These are phyloP conservation scores for Trichoderma sp. DNA, from an alignment of 2,329 filamentous ascomycete species.

Conservation along the genomic window DNA sequence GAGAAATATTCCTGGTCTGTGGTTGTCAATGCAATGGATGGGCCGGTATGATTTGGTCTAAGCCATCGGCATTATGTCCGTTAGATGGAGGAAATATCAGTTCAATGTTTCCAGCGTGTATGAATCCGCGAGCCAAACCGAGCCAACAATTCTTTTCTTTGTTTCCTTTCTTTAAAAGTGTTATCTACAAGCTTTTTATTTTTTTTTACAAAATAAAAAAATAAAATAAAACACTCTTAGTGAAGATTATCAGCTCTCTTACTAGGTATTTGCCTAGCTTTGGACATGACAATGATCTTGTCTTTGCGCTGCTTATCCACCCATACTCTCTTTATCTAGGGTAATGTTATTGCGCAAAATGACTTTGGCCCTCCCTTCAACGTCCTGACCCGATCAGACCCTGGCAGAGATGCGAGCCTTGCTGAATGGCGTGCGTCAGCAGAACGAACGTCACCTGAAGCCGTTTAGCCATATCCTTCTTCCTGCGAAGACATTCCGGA, in stretches of 20 bases:
- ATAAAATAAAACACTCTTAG: too few species aligned
- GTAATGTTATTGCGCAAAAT: too few species aligned
- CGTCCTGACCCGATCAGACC: too few species aligned
- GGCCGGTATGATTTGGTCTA: neutral
- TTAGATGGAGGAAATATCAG: neutral
- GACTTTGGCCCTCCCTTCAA: too few species aligned
- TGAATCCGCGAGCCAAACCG: too few species aligned
- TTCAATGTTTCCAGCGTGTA: neutral
- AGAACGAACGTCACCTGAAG: neutral
- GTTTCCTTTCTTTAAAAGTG: neutral
- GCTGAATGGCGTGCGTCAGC: neutral
- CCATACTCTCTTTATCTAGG: too few species aligned
- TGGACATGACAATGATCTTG: neutral
- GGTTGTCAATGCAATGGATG: neutral
- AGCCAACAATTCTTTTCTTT: neutral
- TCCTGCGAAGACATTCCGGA: neutral
- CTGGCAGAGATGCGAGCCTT: too few species aligned
- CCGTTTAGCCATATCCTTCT: neutral
- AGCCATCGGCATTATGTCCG: neutral
- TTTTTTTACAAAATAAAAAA: neutral
- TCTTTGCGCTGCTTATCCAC: neutral
- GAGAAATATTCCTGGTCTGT: neutral
- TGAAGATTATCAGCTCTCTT: too few species aligned
- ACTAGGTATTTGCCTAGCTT: neutral
- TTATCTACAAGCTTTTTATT: neutral